These are phyloP conservation scores for Boechera stricta DNA, from an alignment of 345 rosid genomes.

Conservation along the genomic window DNA sequence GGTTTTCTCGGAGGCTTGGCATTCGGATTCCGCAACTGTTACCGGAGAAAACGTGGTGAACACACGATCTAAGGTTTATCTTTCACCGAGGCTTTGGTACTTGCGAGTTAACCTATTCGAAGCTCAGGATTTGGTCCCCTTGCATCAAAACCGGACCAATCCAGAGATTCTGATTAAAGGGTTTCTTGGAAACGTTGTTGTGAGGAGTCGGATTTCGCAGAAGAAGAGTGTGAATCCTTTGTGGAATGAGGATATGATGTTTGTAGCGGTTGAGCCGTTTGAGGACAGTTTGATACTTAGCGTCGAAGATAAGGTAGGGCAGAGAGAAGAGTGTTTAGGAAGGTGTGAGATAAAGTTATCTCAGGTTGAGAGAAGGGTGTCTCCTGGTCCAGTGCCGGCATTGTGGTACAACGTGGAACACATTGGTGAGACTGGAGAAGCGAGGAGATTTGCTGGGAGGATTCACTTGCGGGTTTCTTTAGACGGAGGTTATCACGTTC, in stretches of 20 bases:
- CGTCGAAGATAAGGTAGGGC: slow-evolving; percentile 46
- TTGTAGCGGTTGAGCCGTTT: slow-evolving; percentile 52
- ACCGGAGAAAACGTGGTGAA: slow-evolving; percentile 37
- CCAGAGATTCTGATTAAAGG: slow-evolving; percentile 56
- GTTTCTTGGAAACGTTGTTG: slow-evolving; percentile 46
- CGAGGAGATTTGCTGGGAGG: slow-evolving; percentile 47
- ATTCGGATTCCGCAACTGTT: slow-evolving; percentile 41
- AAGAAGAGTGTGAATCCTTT: slow-evolving; percentile 35
- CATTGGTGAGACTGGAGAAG: slow-evolving; percentile 11
- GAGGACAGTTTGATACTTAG: slow-evolving; percentile 50
- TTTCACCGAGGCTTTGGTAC: slow-evolving; percentile 55
- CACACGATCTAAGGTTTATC: slow-evolving; percentile 44
- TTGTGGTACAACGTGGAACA: slow-evolving; percentile 50
- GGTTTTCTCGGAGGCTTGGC: slow-evolving; percentile 53
- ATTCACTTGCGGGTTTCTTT: slow-evolving; percentile 56
- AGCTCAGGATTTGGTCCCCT: slow-evolving; percentile 57
- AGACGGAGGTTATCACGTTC: slow-evolving; percentile 64
- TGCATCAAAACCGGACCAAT: slow-evolving; percentile 41
- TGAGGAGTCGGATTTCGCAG: slow-evolving; percentile 43
- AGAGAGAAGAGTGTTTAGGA: slow-evolving; percentile 51
- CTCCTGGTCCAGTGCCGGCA: slow-evolving; percentile 39
- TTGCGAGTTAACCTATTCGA: slow-evolving; percentile 50
- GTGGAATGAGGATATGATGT: slow-evolving; percentile 53
- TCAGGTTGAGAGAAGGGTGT: slow-evolving; percentile 52
- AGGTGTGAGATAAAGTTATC: slow-evolving; percentile 51